Base-by-base conservation (phyloP, 1,284 basidiomycete species). In the Quambalaria eucalypti region DNA sequence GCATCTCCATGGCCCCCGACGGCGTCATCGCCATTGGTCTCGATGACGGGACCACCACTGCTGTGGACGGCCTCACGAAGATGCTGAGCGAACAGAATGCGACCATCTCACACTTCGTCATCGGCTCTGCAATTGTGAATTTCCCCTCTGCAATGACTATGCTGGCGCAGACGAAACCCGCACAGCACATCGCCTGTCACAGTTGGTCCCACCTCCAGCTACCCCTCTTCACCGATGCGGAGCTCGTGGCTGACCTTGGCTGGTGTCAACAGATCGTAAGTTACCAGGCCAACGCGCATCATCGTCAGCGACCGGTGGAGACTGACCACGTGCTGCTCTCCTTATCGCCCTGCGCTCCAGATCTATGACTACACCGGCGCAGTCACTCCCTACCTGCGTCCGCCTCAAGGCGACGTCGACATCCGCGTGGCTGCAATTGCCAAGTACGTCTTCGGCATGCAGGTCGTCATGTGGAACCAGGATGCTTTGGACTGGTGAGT, bases 391-490 rank as follows among this genome's bases (percentile, higher is more conserved):
- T 50, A 44, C 30, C 49, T 38, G 50, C 44, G 59, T 19, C 52
- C 59, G n/a, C 59, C 59, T 16, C 48, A 56, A 47, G 60, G 60
- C 19, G 60, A 61, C 44, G 31, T 61, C 33, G 60, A 61, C 50
- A 29, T 33, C 36, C 52, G 87, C 40, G 85, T 88, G 30, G 78
- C 81, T 19, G 46, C 49, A 6, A 85, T 89, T 63, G 87, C 87
- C 9, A 79, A 80, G 69, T 82, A 67, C 16, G 66, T 69, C 33
- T 66, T 68, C 47, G 61, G 84, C 30, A 71, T 89, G 57, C 80
- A 78, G 16, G 84, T 84, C 19, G 80, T 88, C 49, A 77, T 88
- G 64, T 90, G 88, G 87, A 88, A 89, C 72, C 80, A 83, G 55
- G 87, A 88, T 52, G 69, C 55, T 4, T 29, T 42, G 21, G 51